Evolutionary conservation across 1,139 yeast genomes (phyloP).

Genomic region (Lodderomyces metapsilosis): DNA sequence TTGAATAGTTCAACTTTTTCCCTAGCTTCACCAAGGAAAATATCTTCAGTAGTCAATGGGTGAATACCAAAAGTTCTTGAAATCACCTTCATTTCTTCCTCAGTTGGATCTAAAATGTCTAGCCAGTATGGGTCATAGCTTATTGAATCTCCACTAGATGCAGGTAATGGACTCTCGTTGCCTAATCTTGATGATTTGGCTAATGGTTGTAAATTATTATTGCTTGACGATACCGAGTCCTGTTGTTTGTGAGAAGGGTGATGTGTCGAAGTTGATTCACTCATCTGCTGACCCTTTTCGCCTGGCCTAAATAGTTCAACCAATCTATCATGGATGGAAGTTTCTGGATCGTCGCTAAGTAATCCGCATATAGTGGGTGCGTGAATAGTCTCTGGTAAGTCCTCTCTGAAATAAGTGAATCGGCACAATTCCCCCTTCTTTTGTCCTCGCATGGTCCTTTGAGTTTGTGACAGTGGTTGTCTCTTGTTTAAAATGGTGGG

Average conservation of each 20-base stretch:
- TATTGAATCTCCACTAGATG: constrained; percentile 15
- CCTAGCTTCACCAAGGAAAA: constrained; percentile 87
- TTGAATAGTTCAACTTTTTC: constrained; percentile 92
- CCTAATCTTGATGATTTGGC: constrained; percentile 12
- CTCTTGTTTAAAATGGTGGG: constrained; percentile 30
- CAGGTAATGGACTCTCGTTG: constrained; percentile 18
- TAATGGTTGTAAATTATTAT: constrained; percentile 3
- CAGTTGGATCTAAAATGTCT: constrained; percentile 90
- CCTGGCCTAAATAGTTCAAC: constrained; percentile 34
- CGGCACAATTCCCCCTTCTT: constrained; percentile 40
- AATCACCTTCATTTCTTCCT: constrained; percentile 91
- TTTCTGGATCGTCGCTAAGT: constrained; percentile 26
- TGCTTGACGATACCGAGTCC: constrained; percentile 2
- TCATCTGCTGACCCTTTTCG: constrained; percentile 12
- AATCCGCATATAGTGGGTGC: constrained; percentile 87
- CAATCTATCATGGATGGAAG: constrained; percentile 8
- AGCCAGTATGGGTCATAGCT: constrained; percentile 71
- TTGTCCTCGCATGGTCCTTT: constrained; percentile 15
- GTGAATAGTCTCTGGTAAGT: constrained; percentile 82
- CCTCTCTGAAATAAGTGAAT: constrained; percentile 91
- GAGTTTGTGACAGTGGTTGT: constrained; percentile 5
- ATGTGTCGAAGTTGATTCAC: constrained; percentile 13
- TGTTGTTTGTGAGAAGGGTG: constrained; percentile 2
- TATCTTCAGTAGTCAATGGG: constrained; percentile 95
- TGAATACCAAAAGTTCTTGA: constrained; percentile 92